A percentile compares a stretch with the other conserved stretches of the same genome.
Evolutionary conservation across 345 rosid genomes (phyloP).

Genomic region (Eucalyptus cloeziana): DNA sequence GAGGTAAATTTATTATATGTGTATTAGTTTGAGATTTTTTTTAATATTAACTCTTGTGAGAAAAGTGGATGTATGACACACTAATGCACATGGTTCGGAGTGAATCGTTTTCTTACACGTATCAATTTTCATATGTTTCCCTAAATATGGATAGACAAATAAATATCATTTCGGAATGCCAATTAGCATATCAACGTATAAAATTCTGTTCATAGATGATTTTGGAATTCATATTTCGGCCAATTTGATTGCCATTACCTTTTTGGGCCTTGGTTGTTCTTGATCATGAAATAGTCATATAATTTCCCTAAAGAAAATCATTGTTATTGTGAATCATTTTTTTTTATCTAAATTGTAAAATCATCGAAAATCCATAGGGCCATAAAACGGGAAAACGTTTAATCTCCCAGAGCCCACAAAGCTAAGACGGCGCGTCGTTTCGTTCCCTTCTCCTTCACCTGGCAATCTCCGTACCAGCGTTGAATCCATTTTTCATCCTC

Average conservation of each 20-base stretch:
- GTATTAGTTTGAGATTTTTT: no score
- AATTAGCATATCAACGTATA: neutral
- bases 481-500: neutral
- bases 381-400: neutral
- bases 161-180: neutral
- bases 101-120: accelerated
- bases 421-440: neutral
- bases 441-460: neutral
- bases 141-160: neutral
- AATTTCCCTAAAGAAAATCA: neutral
- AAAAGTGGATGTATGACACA: neutral
- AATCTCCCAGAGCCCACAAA: neutral
- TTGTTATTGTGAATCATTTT: neutral
- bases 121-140: neutral
- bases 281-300: neutral
- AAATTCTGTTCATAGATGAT: neutral
- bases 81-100: neutral
- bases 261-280: neutral
- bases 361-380: neutral
- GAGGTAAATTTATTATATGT: accelerated
- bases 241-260: neutral
- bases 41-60: no score
- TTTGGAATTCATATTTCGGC: neutral
- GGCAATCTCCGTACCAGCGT: neutral
- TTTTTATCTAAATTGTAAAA: neutral